Conservation (phyloP, 1,284 basidiomycete species). For the Salmacisia buchloeana region DNA sequence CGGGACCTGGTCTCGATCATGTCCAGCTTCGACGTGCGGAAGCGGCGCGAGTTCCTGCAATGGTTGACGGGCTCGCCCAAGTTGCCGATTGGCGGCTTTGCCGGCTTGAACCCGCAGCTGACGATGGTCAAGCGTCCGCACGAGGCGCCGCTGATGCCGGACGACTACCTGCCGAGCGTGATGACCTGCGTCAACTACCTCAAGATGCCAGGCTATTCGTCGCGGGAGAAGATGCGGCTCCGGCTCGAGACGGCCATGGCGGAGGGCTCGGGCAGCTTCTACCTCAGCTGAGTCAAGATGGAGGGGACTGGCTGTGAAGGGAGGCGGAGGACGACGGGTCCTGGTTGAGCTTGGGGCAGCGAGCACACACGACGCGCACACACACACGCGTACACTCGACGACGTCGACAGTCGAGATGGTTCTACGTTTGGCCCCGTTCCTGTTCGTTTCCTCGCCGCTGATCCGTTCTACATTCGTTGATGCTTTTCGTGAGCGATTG, state of each 20-base stretch:
- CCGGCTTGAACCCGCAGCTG: constrained; percentile 83
- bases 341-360: no score
- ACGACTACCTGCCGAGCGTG: constrained; percentile 92
- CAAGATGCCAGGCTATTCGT: constrained; percentile 47
- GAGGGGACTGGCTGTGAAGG: no score
- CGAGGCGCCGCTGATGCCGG: constrained; percentile 68
- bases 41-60: constrained; percentile 82
- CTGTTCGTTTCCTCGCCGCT: no score
- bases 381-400: no score
- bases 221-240: constrained; percentile 37
- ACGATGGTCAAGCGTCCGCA: constrained; percentile 97
- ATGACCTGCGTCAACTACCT: constrained; percentile 90
- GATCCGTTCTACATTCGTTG: no score
- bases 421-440: no score
- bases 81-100: constrained; percentile 80
- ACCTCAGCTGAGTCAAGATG: constrained; percentile 31
- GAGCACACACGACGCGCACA: no score
- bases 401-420: no score
- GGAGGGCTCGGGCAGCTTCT: constrained; percentile 46
- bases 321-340: no score
- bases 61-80: constrained; percentile 85
- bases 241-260: constrained; percentile 42
- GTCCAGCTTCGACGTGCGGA: constrained; percentile 67
- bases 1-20: constrained; percentile 81
- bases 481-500: no score